These are phyloP conservation scores for Penicillium griseofulvum DNA, from an alignment of 2,329 filamentous ascomycete genomes.

Conservation along the genomic window DNA sequence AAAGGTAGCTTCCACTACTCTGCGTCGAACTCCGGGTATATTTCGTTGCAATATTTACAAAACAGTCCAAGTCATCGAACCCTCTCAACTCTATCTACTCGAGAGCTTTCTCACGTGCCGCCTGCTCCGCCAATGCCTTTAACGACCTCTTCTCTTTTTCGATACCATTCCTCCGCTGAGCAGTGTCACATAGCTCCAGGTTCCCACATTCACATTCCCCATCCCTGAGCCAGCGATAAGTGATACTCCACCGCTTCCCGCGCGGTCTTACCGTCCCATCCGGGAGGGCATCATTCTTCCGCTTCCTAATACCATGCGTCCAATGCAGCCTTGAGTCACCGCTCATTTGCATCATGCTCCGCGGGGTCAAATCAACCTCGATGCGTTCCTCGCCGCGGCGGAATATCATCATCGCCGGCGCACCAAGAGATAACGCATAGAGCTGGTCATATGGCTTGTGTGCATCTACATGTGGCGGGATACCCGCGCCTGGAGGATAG, in stretches of 20 bases:
- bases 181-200: conserved; percentile 52
- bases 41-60: not conserved
- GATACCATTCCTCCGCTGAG: conserved; percentile 47
- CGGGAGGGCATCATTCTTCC: conserved; percentile 51
- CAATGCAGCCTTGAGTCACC: conserved; percentile 54
- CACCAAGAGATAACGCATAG: conserved; percentile 35
- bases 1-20: no score
- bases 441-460: conserved; percentile 48
- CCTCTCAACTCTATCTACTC: not conserved
- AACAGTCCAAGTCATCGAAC: not conserved
- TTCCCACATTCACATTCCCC: conserved; percentile 54
- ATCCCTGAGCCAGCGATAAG: conserved; percentile 54
- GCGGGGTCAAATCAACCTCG: conserved; percentile 50
- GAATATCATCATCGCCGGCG: conserved; percentile 34
- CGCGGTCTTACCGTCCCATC: conserved; percentile 49
- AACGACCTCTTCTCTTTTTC: conserved; percentile 49
- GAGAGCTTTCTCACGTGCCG: not conserved
- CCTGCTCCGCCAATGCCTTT: conserved; percentile 15
- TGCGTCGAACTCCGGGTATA: not conserved
- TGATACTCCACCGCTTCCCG: conserved; percentile 54
- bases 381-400: conserved; percentile 30
- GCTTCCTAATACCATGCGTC: conserved; percentile 56
- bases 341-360: conserved; percentile 54
- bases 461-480: conserved; percentile 61
- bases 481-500: conserved; percentile 59